phyloP scores from a whole-genome alignment of 75 land plant genomes.

The Isoetes taiwanensis region DNA sequence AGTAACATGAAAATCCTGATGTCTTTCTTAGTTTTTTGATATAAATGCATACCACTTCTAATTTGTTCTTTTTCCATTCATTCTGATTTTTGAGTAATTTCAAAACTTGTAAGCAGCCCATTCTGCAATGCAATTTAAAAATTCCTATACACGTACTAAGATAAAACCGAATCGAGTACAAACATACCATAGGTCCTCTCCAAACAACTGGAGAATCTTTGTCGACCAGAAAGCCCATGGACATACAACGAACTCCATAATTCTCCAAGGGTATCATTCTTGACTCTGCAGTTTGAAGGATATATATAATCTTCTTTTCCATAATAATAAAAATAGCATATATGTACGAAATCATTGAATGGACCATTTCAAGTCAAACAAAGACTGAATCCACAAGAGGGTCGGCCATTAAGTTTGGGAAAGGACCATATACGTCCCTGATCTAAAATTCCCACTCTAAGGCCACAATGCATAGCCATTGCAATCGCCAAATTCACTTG shows the following conservation, averaged over 20 bases:
- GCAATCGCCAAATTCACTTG: constrained; percentile 98
- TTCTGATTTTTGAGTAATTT: no score
- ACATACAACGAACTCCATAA: constrained; percentile 88
- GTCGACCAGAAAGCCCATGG: constrained; percentile 89
- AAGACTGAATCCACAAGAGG: constrained; percentile 77
- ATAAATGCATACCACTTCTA: no score
- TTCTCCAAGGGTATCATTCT: constrained; percentile 93
- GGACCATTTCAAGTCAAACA: no score
- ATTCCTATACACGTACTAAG: neutral
- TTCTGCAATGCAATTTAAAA: no score
- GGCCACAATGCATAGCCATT: constrained; percentile 60
- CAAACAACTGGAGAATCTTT: constrained; percentile 79
- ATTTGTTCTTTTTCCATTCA: no score
- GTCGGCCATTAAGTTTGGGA: constrained; percentile 63
- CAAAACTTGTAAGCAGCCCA: no score
- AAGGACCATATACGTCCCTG: constrained; percentile 97
- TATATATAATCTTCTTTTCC: no score
- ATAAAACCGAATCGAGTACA: neutral
- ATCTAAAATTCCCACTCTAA: constrained; percentile 88
- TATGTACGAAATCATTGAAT: no score
- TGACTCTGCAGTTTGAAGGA: constrained; percentile 30
- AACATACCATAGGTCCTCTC: constrained; percentile 98
- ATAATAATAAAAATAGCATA: no score
- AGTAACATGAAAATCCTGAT: no score
- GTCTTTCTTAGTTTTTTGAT: no score